Evolutionary conservation across 305 asterid species (phyloP), one percentile per base, ranked within the genome.

Genomic region (Euphrasia arctica): DNA sequence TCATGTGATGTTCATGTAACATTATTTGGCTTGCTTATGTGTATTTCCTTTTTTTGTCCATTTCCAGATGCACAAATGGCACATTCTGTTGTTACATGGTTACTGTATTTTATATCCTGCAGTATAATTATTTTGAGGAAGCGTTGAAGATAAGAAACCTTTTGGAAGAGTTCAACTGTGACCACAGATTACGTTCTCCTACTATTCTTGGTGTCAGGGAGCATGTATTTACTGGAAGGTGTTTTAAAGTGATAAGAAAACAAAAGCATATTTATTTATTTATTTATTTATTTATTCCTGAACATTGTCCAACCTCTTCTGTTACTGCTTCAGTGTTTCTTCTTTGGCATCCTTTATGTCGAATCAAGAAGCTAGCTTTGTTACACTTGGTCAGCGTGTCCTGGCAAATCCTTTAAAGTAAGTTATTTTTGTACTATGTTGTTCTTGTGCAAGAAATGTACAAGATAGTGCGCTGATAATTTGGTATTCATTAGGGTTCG

Each of bases 171-270:
- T 79, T 92, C 68, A 48, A 76, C 65, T 66, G 74, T 70, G 85
- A 90, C 79, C 96, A 90, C 77, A 97, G 98, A 52, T 75, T 92
- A 62, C 97, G 82, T 50, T 83, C 90, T 36, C 82, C 95, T 9
- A 84, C 97, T 6, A 92, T 92, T 81, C 97, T 92, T 76, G 98
- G 97, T 72, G 98, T 92, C 69, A 83, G 98, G 81, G 98, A 92
- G 80, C 97, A 92, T 74, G 94, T 90, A 28, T 92, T 92, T 71
- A 92, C 98, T 68, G 98, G 98, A 79, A 92, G 98, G 98, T 92
- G 73, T 39, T 62, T 70, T 47, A 72, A 66, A 60, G 68, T 69
- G 62, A 52, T 65, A 50, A 39, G 8, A 9, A 39, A 39, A 39
- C 10, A 43, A 36, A 43, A 0, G 5, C 54, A 36, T 27, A 32